A percentile compares a stretch with the other conserved stretches of the same genome.
phyloP scores from a whole-genome alignment of 2,329 filamentous ascomycete genomes.

The Colletotrichum coccodes region DNA sequence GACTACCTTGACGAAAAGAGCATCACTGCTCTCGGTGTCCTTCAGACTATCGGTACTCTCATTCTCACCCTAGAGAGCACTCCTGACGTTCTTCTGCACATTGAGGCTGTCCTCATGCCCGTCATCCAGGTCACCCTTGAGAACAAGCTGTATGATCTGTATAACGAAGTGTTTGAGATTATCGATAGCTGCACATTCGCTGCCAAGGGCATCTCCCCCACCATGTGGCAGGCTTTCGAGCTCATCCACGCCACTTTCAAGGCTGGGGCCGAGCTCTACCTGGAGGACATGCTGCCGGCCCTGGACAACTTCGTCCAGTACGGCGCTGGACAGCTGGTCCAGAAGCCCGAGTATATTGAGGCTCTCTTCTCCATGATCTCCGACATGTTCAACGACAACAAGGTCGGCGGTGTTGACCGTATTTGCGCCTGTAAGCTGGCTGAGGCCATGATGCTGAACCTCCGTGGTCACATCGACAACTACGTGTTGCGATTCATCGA shows the following conservation, averaged over 20 bases:
- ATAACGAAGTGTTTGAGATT: constrained; percentile 99
- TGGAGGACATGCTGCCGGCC: constrained; percentile 98
- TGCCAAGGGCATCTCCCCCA: constrained; percentile 92
- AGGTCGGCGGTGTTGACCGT: constrained; percentile 91
- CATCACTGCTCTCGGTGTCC: constrained; percentile 93
- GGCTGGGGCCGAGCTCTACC: constrained; percentile 93
- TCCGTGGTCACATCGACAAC: constrained; percentile 87
- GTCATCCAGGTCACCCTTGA: constrained; percentile 96
- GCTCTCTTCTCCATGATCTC: constrained; percentile 94
- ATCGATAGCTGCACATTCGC: constrained; percentile 99
- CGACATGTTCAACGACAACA: constrained; percentile 92
- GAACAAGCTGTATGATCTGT: constrained; percentile 97
- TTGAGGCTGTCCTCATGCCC: constrained; percentile 96
- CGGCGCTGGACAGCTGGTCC: constrained; percentile 80
- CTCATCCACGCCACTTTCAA: constrained; percentile 98
- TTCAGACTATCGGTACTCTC: constrained; percentile 97
- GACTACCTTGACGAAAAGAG: constrained; percentile 98
- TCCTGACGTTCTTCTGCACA: constrained; percentile 91
- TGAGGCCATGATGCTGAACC: constrained; percentile 95
- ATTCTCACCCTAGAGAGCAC: constrained; percentile 98
- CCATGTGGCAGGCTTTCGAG: constrained; percentile 99
- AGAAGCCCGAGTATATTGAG: constrained; percentile 87
- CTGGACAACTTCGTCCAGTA: constrained; percentile 98
- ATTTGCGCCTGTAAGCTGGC: constrained; percentile 98
- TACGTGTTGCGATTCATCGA: constrained; percentile 90